A percentile compares a stretch with the other conserved stretches of the same genome.
Conservation (phyloP, 2,329 filamentous ascomycete genomes). For the Penicillium sp. region DNA sequence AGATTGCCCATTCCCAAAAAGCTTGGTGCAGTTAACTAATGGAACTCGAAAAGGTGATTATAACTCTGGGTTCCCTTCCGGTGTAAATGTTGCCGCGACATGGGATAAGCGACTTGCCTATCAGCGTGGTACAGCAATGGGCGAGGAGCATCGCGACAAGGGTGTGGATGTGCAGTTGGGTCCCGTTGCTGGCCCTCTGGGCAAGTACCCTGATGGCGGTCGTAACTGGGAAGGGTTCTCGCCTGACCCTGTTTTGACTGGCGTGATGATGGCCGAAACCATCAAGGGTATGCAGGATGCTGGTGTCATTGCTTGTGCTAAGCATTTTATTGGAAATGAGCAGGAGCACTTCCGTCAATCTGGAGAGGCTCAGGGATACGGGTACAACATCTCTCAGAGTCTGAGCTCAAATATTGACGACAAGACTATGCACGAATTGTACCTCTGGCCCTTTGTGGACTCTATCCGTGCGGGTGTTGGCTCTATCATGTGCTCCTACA, state of each 20-base stretch:
- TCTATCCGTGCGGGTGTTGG: constrained; percentile 65
- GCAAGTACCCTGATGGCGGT: constrained; percentile 65
- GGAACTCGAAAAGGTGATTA: constrained; percentile 59
- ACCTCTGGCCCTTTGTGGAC: constrained; percentile 68
- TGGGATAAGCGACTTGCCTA: constrained; percentile 73
- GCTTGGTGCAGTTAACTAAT: not conserved
- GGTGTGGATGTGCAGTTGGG: constrained; percentile 73
- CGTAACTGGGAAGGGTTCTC: constrained; percentile 67
- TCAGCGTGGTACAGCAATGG: constrained; percentile 69
- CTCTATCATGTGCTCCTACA: constrained; percentile 70
- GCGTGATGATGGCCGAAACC: constrained; percentile 67
- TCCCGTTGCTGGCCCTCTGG: constrained; percentile 72
- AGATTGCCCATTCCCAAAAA: constrained; percentile 14
- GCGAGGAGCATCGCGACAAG: constrained; percentile 69
- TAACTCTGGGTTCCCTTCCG: constrained; percentile 76
- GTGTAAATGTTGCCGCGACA: constrained; percentile 76
- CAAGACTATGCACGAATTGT: constrained; percentile 62
- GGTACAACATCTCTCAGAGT: constrained; percentile 62
- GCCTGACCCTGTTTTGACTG: constrained; percentile 73
- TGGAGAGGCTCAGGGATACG: constrained; percentile 57
- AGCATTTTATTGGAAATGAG: constrained; percentile 73
- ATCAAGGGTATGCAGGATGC: constrained; percentile 77
- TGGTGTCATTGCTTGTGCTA: constrained; percentile 79
- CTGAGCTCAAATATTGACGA: constrained; percentile 63
- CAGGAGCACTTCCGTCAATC: constrained; percentile 70